Conservation (phyloP, 371 early-diverging fungal genomes). For the Rhizopus arrhizus region DNA sequence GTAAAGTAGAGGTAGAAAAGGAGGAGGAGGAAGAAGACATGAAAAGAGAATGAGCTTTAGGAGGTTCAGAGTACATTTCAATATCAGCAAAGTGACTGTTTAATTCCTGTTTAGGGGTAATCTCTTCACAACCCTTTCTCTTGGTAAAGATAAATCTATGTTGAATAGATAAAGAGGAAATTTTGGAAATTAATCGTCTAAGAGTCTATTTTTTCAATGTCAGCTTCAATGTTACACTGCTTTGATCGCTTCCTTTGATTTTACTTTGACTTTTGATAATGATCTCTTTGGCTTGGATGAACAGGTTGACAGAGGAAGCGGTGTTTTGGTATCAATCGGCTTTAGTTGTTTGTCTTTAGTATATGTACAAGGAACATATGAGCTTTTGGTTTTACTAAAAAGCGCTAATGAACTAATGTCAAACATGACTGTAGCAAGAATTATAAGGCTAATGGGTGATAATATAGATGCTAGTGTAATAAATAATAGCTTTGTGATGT, state of each 20-base stretch:
- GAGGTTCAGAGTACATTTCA: constrained; percentile 6
- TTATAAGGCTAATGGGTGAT: background rate
- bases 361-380: background rate
- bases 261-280: background rate
- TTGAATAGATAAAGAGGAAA: background rate
- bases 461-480: background rate
- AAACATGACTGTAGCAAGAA: background rate
- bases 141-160: background rate
- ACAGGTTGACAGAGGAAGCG: no score
- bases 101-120: background rate
- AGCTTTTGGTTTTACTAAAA: background rate
- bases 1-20: background rate
- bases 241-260: background rate
- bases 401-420: background rate
- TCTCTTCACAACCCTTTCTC: background rate
- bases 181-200: background rate
- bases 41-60: constrained; percentile 9
- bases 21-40: constrained; percentile 14
- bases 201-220: constrained; percentile 1
- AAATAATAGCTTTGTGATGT: background rate
- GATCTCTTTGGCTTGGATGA: no score
- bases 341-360: background rate
- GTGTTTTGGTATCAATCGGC: no score
- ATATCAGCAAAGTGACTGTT: constrained; percentile 7
- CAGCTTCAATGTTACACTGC: background rate